Percentiles rank a stretch among this genome's conserved stretches.
Conservation (phyloP, 768 basidiomycete genomes). For the Tephrocybe sp. region DNA sequence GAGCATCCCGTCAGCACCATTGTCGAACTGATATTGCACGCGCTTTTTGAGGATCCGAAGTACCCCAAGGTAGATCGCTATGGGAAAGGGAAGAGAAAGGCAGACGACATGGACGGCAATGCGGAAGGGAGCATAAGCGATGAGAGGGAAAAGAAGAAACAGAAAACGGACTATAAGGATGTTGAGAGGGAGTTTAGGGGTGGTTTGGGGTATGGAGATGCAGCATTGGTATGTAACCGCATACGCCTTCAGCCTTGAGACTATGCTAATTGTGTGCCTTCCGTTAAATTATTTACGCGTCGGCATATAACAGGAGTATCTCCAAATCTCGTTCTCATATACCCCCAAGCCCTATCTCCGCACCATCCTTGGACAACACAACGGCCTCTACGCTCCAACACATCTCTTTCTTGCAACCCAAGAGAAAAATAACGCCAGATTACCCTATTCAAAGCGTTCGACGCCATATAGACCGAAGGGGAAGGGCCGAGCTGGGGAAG, state of each 20-base stretch:
- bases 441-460: slow-evolving; percentile 38
- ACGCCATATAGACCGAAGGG: slow-evolving; percentile 26
- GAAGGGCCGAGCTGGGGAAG: slow-evolving; percentile 19
- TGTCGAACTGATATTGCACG: slow-evolving; percentile 56
- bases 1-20: slow-evolving; percentile 29
- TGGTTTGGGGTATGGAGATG: slow-evolving; percentile 45
- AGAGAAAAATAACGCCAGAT: slow-evolving; percentile 30
- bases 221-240: slow-evolving; percentile 50
- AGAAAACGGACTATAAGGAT: slow-evolving; percentile 54
- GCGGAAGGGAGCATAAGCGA: slow-evolving; percentile 18
- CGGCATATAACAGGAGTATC: slow-evolving; percentile 39
- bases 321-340: slow-evolving; percentile 56
- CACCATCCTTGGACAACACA: slow-evolving; percentile 32
- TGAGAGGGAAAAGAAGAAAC: slow-evolving; percentile 27
- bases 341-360: slow-evolving; percentile 59
- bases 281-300: no score
- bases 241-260: slow-evolving; percentile 1
- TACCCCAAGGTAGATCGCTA: slow-evolving; percentile 54
- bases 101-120: slow-evolving; percentile 30
- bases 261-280: slow-evolving; percentile 1
- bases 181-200: slow-evolving; percentile 42
- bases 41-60: slow-evolving; percentile 58
- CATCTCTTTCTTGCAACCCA: slow-evolving; percentile 46
- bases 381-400: slow-evolving; percentile 65
- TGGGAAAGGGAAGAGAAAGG: slow-evolving; percentile 32